phyloP scores from a whole-genome alignment of 306 rosid genomes.

The Prinsepia uniflora region DNA sequence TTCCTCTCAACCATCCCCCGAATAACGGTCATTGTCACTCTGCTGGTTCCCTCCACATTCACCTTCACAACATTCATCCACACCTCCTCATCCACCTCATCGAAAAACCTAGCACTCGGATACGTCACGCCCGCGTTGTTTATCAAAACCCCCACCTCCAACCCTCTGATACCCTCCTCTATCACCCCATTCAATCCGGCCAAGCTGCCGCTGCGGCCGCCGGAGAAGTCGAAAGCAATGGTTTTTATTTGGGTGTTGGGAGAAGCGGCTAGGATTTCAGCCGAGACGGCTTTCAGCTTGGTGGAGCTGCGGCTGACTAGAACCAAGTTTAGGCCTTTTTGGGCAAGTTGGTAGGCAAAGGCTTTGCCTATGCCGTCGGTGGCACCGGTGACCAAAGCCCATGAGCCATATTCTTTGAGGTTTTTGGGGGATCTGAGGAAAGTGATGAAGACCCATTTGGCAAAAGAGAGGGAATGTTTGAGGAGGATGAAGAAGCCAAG shows the following conservation, averaged over 20 bases:
- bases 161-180: slow-evolving; percentile 28
- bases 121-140: slow-evolving; percentile 70
- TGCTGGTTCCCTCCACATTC: slow-evolving; percentile 57
- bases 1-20: slow-evolving; percentile 47
- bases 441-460: slow-evolving; percentile 46
- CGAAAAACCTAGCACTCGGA: slow-evolving; percentile 51
- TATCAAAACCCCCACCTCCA: slow-evolving; percentile 51
- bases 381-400: slow-evolving; percentile 78
- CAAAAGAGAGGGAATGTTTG: slow-evolving; percentile 12
- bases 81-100: slow-evolving; percentile 54
- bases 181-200: slow-evolving; percentile 22
- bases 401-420: slow-evolving; percentile 64
- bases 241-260: slow-evolving; percentile 29
- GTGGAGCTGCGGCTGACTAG: slow-evolving; percentile 50
- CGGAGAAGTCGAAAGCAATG: slow-evolving; percentile 51
- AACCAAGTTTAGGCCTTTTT: slow-evolving; percentile 56
- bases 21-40: slow-evolving; percentile 47
- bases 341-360: slow-evolving; percentile 54
- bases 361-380: slow-evolving; percentile 88
- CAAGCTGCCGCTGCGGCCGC: slow-evolving; percentile 16
- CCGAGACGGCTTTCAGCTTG: slow-evolving; percentile 48
- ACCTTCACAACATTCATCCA: slow-evolving; percentile 67
- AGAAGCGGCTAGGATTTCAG: slow-evolving; percentile 29
- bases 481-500: slow-evolving; percentile 43
- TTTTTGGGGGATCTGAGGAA: slow-evolving; percentile 56